A percentile compares a stretch with the other conserved stretches of the same genome.
Conservation (phyloP, 208 protist genomes). For the Acanthamoeba polyphaga region DNA sequence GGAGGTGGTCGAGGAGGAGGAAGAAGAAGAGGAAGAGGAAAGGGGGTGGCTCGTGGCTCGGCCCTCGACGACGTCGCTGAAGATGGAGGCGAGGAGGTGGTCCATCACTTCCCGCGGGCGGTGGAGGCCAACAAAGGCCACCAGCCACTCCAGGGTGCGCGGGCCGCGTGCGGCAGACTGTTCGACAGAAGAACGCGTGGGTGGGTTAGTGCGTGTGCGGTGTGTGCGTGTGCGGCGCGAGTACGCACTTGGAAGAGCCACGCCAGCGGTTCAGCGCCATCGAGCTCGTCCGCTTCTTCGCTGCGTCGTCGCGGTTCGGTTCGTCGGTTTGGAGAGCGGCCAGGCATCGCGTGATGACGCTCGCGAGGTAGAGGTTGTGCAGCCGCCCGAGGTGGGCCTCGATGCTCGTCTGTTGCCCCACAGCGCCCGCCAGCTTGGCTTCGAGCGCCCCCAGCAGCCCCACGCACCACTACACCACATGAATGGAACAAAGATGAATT, state of each 20-base stretch:
- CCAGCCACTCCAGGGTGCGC: conserved; percentile 2
- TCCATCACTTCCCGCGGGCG: not conserved
- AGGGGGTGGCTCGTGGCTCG: not conserved
- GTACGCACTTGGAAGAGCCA: no score
- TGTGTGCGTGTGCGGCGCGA: no score
- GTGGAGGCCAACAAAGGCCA: conserved; percentile 29
- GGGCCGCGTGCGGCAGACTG: not conserved
- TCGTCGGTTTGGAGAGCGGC: not conserved
- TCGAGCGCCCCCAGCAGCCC: not conserved
- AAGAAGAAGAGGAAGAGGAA: no score
- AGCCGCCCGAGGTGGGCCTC: not conserved
- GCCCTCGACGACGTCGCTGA: not conserved
- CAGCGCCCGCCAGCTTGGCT: not conserved
- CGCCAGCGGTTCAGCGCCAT: no score
- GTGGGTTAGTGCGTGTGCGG: no score
- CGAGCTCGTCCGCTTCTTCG: no score
- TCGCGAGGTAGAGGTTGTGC: conserved; percentile 16
- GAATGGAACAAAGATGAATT: not conserved
- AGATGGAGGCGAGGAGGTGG: not conserved
- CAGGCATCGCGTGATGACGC: not conserved
- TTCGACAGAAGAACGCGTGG: no score
- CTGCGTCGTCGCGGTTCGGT: no score
- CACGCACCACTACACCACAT: not conserved
- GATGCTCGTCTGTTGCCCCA: not conserved
- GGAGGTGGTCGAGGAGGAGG: no score